Evolutionary conservation across 306 rosid species (phyloP), one percentile per base, ranked within the genome.

Genomic region (Abrus pulchellus): DNA sequence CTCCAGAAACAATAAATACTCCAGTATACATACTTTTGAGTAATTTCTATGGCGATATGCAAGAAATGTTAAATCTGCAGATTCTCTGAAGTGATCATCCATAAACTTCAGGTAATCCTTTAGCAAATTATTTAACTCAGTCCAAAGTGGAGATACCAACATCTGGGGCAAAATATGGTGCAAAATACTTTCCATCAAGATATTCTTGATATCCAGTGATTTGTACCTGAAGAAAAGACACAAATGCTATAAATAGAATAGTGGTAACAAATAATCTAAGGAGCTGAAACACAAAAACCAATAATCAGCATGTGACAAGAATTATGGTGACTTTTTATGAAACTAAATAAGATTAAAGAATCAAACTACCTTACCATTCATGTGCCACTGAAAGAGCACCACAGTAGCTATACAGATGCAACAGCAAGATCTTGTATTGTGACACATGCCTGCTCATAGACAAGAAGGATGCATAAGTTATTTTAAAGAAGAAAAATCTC

Each of bases 71-170:
- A 90, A 88, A 86, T 96, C 98, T 10, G 99, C 99, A 84, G 98
- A 96, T 86, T 96, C 99, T 86, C 97, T 87, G 48, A 93, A 90
- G 88, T 93, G 90, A 66, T 96, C 99, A 85, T 93, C 98, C 99
- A 96, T 96, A 84, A 96, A 93, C 91, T 87, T 96, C 72, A 92
- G 87, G 78, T 96, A 96, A 82, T 93, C 99, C 83, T 88, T 91
- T 67, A 96, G 88, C 83, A 93, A 68, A 84, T 61, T 71, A 78
- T 86, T 87, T 80, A 88, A 82, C 85, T 89, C 97, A 0, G 43
- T 62, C 99, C 99, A 92, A 8, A 90, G 90, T 9, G 99, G 97
- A 83, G 99, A 96, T 60, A 75, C 86, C 90, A 88, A 74, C 97
- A 93, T 90, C 88, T 93, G 97, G 74, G 99, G 99, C 70, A 92